Conservation (phyloP, 1,139 yeast genomes). For the Candida tetrigidarum region DNA sequence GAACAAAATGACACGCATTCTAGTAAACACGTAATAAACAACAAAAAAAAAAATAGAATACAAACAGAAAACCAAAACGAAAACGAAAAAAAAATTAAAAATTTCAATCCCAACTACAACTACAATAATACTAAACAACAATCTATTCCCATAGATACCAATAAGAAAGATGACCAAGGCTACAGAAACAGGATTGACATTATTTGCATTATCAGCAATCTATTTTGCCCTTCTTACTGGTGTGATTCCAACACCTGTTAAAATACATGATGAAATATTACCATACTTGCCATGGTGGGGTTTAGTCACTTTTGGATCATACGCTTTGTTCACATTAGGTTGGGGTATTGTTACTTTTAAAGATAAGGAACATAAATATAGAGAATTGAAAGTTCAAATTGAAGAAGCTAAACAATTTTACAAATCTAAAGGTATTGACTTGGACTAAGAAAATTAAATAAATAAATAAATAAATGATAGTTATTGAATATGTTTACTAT, state of each 20-base stretch:
- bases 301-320: slow-evolving; percentile 70
- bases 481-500: too few relatives aligned
- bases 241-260: slow-evolving; percentile 57
- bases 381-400: slow-evolving; percentile 66
- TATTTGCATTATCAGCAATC: slow-evolving; percentile 52
- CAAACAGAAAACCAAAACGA: slow-evolving; percentile 3
- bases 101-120: background rate
- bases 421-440: slow-evolving; percentile 57
- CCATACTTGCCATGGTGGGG: slow-evolving; percentile 77
- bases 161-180: slow-evolving; percentile 76
- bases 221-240: slow-evolving; percentile 60
- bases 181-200: slow-evolving; percentile 57
- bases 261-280: slow-evolving; percentile 56
- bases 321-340: slow-evolving; percentile 73
- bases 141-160: background rate
- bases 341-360: slow-evolving; percentile 73
- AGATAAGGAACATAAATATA: slow-evolving; percentile 72
- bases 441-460: slow-evolving; percentile 35
- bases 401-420: slow-evolving; percentile 68
- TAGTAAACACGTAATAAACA: slow-evolving; percentile 3
- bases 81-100: background rate
- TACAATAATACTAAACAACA: too few relatives aligned
- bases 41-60: slow-evolving; percentile 5
- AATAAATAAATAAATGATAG: slow-evolving; percentile 9
- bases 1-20: slow-evolving; percentile 1